A percentile compares a stretch with the other conserved stretches of the same genome.
phyloP scores from a whole-genome alignment of 1,139 yeast species.

The Geotrichum bryndzae region DNA sequence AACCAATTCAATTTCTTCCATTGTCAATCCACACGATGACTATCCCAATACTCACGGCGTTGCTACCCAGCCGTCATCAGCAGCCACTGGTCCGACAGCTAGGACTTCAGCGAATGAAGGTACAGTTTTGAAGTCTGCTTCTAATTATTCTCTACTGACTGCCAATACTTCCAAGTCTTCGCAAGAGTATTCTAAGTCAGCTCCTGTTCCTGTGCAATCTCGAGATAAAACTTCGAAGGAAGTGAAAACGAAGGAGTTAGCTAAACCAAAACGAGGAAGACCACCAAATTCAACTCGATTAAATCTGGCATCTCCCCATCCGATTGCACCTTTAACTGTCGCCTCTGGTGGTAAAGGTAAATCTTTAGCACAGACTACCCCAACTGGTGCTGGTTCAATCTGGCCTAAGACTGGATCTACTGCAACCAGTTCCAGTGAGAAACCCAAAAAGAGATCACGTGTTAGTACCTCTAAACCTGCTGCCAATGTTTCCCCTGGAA shows the following conservation, averaged over 20 bases:
- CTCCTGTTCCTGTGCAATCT: not conserved
- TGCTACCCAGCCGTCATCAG: not conserved
- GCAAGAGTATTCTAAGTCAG: not conserved
- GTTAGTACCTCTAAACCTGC: not conserved
- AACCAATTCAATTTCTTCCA: slow-evolving; percentile 1
- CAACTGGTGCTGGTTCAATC: not conserved
- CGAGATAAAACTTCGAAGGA: not conserved
- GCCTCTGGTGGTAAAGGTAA: not conserved
- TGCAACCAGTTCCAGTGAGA: not conserved
- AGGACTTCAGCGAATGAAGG: not conserved
- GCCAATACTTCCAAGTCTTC: not conserved
- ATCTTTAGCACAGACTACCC: not conserved
- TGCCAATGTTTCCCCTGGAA: not conserved
- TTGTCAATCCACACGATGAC: not conserved
- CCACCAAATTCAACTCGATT: slow-evolving; percentile 11
- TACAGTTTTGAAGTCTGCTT: not conserved
- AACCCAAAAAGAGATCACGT: not conserved
- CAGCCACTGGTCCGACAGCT: not conserved
- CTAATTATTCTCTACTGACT: not conserved
- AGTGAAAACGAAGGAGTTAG: not conserved
- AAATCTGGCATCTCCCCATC: slow-evolving; percentile 6
- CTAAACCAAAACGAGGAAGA: slow-evolving; percentile 11
- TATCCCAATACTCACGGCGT: not conserved
- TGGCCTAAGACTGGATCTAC: not conserved
- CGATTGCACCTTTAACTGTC: slow-evolving; percentile 10